Conservation (phyloP, 2,329 filamentous ascomycete genomes). For the Pseudogymnoascus destructans region DNA sequence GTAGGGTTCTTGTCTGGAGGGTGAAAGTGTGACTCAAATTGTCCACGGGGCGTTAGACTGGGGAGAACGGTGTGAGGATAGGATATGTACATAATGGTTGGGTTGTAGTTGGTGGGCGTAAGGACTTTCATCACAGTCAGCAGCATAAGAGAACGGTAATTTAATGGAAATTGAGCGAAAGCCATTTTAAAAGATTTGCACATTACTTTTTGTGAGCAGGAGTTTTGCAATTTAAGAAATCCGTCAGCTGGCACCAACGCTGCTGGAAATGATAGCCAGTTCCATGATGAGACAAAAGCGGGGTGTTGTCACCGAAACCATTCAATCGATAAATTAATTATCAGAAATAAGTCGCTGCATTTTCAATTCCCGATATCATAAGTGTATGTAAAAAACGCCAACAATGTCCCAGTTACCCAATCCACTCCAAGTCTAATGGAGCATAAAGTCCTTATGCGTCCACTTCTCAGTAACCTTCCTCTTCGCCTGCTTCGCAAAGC, state of each 20-base stretch:
- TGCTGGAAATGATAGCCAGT: not conserved
- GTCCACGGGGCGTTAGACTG: not conserved
- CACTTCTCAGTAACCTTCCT: constrained; percentile 85
- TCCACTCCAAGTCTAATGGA: constrained; percentile 19
- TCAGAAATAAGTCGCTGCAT: constrained; percentile 7
- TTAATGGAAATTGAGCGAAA: not conserved
- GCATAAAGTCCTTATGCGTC: constrained; percentile 82
- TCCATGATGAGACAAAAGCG: not conserved
- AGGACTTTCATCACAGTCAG: not conserved
- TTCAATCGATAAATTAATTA: not conserved
- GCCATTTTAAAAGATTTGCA: not conserved
- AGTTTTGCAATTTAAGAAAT: not conserved
- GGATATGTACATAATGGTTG: not conserved
- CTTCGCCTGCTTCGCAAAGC: constrained; percentile 72
- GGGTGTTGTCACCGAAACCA: not conserved
- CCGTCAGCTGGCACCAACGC: not conserved
- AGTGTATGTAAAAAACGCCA: not conserved
- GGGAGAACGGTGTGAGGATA: not conserved
- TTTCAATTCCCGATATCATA: constrained; percentile 7
- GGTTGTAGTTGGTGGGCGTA: not conserved
- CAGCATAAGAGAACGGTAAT: constrained; percentile 6
- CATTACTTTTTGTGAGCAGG: not conserved
- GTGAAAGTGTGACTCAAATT: not conserved
- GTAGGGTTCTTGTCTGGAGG: not conserved
- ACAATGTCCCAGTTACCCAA: not conserved